These are phyloP conservation scores for Ustilago curta DNA, from an alignment of 1,284 basidiomycete species.

Conservation along the genomic window DNA sequence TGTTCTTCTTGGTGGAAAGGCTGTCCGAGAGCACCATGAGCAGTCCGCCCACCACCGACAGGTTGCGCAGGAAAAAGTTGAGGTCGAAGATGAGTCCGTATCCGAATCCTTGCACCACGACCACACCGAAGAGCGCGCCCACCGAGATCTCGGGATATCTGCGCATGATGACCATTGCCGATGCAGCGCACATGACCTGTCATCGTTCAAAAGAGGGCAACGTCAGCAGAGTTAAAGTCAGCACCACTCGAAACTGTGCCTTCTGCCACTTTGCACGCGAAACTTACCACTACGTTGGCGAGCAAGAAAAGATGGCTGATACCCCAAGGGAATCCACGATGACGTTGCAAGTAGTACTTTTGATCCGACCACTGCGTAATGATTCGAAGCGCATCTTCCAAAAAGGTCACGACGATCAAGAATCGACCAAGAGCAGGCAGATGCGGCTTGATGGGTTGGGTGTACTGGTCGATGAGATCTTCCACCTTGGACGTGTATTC, in stretches of 20 bases:
- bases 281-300: slow-evolving; percentile 88
- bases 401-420: slow-evolving; percentile 96
- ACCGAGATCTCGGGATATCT: slow-evolving; percentile 89
- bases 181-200: slow-evolving; percentile 81
- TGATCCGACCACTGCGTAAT: slow-evolving; percentile 95
- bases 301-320: slow-evolving; percentile 91
- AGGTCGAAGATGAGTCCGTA: slow-evolving; percentile 96
- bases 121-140: slow-evolving; percentile 87
- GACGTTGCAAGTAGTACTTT: slow-evolving; percentile 76
- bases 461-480: slow-evolving; percentile 90
- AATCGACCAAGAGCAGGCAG: slow-evolving; percentile 95
- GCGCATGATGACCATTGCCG: slow-evolving; percentile 88
- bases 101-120: slow-evolving; percentile 90
- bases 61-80: slow-evolving; percentile 98
- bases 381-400: slow-evolving; percentile 95
- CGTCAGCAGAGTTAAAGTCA: not conserved
- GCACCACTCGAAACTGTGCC: too few species aligned
- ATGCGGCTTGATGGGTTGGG: slow-evolving; percentile 93
- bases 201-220: not conserved
- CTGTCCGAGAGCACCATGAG: slow-evolving; percentile 99
- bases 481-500: slow-evolving; percentile 80
- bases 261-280: too few species aligned
- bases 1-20: slow-evolving; percentile 79
- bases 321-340: slow-evolving; percentile 94
- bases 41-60: slow-evolving; percentile 89